Evolutionary conservation across 495 filamentous ascomycete species (phyloP), one percentile per base, ranked within the genome.

Genomic region (Aspergillus incahuasiensis): DNA sequence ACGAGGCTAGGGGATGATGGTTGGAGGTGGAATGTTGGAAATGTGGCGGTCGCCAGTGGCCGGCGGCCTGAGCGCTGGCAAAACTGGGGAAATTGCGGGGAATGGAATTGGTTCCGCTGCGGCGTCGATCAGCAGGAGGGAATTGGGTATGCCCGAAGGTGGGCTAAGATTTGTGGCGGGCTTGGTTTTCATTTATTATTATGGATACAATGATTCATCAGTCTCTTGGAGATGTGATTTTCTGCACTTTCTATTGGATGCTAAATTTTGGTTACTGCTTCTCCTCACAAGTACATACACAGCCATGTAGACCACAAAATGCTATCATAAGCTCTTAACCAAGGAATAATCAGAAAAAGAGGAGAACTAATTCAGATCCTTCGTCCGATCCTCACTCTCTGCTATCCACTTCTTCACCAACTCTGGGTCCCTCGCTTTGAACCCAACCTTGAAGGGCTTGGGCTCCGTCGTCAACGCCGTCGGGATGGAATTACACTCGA

Each of bases 381-480:
- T 79, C 28, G 82, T 86, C 63, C 80, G 73, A 64, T 79, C 75
- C 56, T 86, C 77, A 61, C 80, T 81, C 63, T 78, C 77, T 15
- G 42, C 63, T 55, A 83, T 80, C 80, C 80, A 84, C 47, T 66
- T 51, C 63, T 76, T 63, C 58, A 82, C 45, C 54, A 55, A 67
- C 57, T 42, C 62, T 25, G 68, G 57, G 63, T 83, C 73, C 21
- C 81, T 69, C n/a, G 74, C 63, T 34, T 63, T 68, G 53, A 84
- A 77, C 2, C 79, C 74, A 16, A 79, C 71, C 69, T 84, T 84
- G 66, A 88, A 88, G n/a, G 79, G 77, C 76, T 86, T 87, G 7
- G 85, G 85, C 64, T 88, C 85, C 44, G 83, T 82, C 6, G 85
- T 87, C 71, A 88, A 67, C n/a, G 78, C 79, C 22, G 84, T 87